A percentile compares a stretch with the other conserved stretches of the same genome.
These are phyloP conservation scores for Paramecium sexaurelia DNA, from an alignment of 73 alveolate species.

Conservation along the genomic window DNA sequence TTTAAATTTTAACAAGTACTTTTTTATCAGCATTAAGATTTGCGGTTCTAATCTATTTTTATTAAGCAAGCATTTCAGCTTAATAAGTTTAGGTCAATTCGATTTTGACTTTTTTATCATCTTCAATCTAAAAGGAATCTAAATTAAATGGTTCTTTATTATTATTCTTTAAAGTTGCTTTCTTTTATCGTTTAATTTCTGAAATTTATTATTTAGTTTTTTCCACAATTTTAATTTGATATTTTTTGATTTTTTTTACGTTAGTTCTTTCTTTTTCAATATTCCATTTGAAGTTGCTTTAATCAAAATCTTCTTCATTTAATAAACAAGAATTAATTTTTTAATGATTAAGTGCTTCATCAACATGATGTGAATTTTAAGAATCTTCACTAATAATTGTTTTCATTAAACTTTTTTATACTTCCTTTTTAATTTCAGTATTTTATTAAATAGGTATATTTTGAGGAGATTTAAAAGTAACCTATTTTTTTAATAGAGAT, in stretches of 20 bases:
- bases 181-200: not conserved
- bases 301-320: not conserved
- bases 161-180: not conserved
- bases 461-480: not conserved
- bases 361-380: not conserved
- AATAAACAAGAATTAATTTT: constrained; percentile 10
- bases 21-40: constrained; percentile 3
- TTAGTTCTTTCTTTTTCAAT: not conserved
- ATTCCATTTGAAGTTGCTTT: not conserved
- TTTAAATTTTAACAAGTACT: not conserved
- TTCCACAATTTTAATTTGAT: not conserved
- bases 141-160: not conserved
- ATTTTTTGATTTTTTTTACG: not conserved
- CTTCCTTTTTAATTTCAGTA: not conserved
- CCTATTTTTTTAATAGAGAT: not conserved
- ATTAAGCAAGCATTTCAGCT: constrained; percentile 33
- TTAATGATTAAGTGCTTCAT: not conserved
- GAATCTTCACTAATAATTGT: not conserved
- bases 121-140: not conserved
- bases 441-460: not conserved
- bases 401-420: not conserved
- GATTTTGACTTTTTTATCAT: not conserved
- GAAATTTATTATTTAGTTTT: not conserved
- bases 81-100: not conserved
- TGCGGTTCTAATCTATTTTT: not conserved